These are phyloP conservation scores for Phialophora expanda DNA, from an alignment of 2,329 filamentous ascomycete genomes.

Conservation along the genomic window DNA sequence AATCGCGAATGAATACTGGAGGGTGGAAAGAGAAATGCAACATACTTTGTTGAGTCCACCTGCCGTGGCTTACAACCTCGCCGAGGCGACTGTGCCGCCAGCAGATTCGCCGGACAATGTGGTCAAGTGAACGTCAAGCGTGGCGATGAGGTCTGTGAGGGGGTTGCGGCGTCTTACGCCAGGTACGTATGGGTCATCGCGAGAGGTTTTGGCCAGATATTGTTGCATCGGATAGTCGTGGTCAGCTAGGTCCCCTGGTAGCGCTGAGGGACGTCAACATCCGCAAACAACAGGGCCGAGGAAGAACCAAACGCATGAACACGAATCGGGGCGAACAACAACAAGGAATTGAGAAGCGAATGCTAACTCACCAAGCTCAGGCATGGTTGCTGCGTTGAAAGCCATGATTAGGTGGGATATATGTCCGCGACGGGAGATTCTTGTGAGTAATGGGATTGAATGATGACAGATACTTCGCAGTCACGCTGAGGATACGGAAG, in stretches of 20 bases:
- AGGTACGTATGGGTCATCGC: constrained; percentile 1
- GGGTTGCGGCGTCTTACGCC: not conserved
- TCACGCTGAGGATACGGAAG: not conserved
- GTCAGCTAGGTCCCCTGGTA: not conserved
- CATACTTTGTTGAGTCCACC: not conserved
- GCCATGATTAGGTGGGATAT: not conserved
- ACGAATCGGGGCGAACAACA: not conserved
- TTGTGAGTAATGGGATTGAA: not conserved
- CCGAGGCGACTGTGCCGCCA: not conserved
- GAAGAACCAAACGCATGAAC: not conserved
- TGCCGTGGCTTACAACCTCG: not conserved
- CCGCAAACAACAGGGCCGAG: not conserved
- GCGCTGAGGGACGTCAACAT: not conserved
- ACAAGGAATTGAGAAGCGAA: not conserved
- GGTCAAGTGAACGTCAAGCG: not conserved
- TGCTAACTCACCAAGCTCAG: constrained; percentile 4
- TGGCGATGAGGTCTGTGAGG: not conserved
- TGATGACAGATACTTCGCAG: not conserved
- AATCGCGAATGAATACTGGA: not conserved
- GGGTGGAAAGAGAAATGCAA: not conserved
- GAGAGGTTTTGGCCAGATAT: not conserved
- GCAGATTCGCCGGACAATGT: not conserved
- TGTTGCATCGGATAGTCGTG: constrained; percentile 2
- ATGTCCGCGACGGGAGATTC: not conserved
- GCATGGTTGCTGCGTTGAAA: not conserved